Percentiles rank a stretch among this genome's conserved stretches.
Evolutionary conservation across 331 rosid genomes (phyloP).

Genomic region (Dryas integrifolia): DNA sequence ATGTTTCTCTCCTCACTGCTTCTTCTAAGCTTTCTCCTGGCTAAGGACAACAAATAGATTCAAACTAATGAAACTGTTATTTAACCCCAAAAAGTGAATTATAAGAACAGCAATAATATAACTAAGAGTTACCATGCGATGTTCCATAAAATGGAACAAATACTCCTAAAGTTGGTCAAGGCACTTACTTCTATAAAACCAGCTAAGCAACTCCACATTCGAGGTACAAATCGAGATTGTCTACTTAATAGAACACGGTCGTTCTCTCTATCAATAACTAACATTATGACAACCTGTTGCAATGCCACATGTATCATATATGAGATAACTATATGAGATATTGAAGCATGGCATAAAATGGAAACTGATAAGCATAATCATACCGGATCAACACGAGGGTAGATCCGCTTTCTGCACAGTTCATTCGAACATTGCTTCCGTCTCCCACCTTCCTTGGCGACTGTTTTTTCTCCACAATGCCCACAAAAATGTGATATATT

Average conservation of each 20-base stretch:
- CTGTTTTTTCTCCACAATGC: conserved; percentile 71
- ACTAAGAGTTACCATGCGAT: background rate
- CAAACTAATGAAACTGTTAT: conserved; percentile 18
- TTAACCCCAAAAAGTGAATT: conserved; percentile 2
- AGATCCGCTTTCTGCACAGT: conserved; percentile 65
- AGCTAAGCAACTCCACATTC: conserved; percentile 83
- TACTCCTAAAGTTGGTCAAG: conserved; percentile 25
- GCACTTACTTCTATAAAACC: conserved; percentile 77
- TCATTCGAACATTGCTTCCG: conserved; percentile 78
- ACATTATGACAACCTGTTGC: conserved; percentile 81
- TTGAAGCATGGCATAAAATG: background rate
- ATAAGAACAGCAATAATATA: background rate
- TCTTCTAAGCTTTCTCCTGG: conserved; percentile 97
- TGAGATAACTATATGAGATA: background rate
- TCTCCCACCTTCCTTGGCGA: conserved; percentile 72
- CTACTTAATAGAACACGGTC: conserved; percentile 67
- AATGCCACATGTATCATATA: conserved; percentile 4
- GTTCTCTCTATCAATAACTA: conserved; percentile 78
- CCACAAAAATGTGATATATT: conserved; percentile 68
- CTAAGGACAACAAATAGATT: conserved; percentile 38
- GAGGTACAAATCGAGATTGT: conserved; percentile 54
- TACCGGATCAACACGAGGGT: conserved; percentile 96
- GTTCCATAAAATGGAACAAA: background rate
- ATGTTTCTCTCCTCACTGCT: conserved; percentile 94
- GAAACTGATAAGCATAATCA: conserved; percentile 23